Percentiles rank a stretch among this genome's conserved stretches.
These are phyloP conservation scores for Turritis glabra DNA, from an alignment of 345 rosid species.

Conservation along the genomic window DNA sequence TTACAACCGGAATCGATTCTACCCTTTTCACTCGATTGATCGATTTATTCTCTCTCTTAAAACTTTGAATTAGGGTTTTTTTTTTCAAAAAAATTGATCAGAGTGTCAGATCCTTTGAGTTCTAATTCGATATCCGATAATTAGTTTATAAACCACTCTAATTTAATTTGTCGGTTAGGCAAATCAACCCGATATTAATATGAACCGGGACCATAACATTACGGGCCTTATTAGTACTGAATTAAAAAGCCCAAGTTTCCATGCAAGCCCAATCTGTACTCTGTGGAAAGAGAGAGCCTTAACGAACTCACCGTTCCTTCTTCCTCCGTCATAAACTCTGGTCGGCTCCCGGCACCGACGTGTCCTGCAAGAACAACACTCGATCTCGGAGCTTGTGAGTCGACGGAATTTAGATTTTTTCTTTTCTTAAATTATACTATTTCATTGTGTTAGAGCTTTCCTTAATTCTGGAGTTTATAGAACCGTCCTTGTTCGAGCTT, in stretches of 20 bases:
- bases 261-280: neutral
- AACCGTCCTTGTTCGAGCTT: neutral
- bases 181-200: neutral
- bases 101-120: neutral
- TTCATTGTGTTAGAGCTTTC: neutral
- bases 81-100: neutral
- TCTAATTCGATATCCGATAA: neutral
- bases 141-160: neutral
- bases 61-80: neutral
- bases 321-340: constrained; percentile 5
- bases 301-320: constrained; percentile 3
- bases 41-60: neutral
- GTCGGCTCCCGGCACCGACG: constrained; percentile 1
- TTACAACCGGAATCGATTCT: neutral
- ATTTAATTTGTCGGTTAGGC: neutral
- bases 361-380: neutral
- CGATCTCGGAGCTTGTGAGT: constrained; percentile 23
- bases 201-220: neutral
- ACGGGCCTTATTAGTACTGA: constrained; percentile 5
- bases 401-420: neutral
- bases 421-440: neutral
- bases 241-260: too few species aligned
- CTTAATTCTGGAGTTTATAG: neutral
- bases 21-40: neutral
- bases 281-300: neutral